phyloP scores from a whole-genome alignment of 495 filamentous ascomycete species.

The Penicillium nucicola region DNA sequence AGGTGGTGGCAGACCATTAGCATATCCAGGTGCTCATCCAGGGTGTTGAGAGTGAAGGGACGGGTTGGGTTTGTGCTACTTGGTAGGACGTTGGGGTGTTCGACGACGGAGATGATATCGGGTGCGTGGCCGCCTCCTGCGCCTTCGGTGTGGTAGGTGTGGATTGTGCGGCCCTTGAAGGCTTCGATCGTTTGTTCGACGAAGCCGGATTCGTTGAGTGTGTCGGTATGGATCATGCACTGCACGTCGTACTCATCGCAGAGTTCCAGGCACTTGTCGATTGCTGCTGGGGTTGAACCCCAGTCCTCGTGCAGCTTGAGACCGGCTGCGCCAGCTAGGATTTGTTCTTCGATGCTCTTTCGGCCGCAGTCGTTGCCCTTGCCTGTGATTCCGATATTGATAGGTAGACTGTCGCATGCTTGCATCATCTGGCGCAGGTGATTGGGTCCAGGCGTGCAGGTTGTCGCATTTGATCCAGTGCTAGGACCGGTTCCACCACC shows the following conservation, averaged over 20 bases:
- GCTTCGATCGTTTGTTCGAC: conserved; percentile 88
- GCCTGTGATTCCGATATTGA: conserved; percentile 92
- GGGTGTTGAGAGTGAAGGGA: conserved; percentile 87
- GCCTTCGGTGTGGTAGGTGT: conserved; percentile 98
- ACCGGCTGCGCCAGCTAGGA: conserved; percentile 79
- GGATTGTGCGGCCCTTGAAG: conserved; percentile 87
- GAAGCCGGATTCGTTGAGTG: conserved; percentile 95
- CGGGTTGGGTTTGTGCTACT: conserved; percentile 92
- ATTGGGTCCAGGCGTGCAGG: conserved; percentile 82
- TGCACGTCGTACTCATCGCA: conserved; percentile 93
- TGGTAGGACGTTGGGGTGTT: conserved; percentile 88
- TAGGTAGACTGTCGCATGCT: conserved; percentile 77
- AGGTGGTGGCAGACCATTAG: conserved; percentile 98
- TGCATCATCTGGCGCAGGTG: conserved; percentile 94
- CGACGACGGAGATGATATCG: conserved; percentile 93
- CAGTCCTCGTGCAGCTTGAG: conserved; percentile 98
- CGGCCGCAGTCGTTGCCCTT: conserved; percentile 91
- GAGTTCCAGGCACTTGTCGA: conserved; percentile 82
- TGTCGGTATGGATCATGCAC: conserved; percentile 96
- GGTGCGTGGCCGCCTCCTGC: conserved; percentile 95
- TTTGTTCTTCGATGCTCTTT: conserved; percentile 73
- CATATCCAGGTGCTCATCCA: conserved; percentile 98
- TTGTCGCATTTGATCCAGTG: conserved; percentile 93
- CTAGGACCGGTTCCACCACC: conserved; percentile 95
- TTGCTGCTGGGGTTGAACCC: conserved; percentile 89